A percentile compares a stretch with the other conserved stretches of the same genome.
Conservation (phyloP, 495 filamentous ascomycete species). For the Penicillium desertorum region DNA sequence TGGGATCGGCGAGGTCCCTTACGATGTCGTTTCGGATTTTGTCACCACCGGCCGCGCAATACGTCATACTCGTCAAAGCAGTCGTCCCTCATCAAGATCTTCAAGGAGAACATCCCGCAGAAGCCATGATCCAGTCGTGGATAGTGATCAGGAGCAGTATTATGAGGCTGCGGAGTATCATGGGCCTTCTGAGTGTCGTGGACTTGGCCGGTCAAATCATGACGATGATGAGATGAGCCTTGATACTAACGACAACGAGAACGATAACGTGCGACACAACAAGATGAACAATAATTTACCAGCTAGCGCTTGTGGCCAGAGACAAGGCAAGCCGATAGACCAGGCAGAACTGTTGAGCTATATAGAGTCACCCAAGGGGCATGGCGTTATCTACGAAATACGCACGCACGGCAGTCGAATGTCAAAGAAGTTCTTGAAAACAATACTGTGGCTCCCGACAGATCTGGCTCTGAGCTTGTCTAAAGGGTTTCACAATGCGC, state of each 20-base stretch:
- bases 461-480: conserved; percentile 76
- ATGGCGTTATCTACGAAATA: conserved; percentile 24
- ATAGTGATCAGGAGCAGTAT: background rate
- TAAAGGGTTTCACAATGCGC: conserved; percentile 83
- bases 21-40: conserved; percentile 64
- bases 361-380: conserved; percentile 1
- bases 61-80: conserved; percentile 55
- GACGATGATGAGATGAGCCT: conserved; percentile 5
- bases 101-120: conserved; percentile 9
- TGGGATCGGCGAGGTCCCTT: conserved; percentile 79
- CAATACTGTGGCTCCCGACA: conserved; percentile 73
- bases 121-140: background rate
- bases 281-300: background rate
- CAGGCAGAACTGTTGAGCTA: conserved; percentile 16
- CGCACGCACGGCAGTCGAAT: conserved; percentile 34
- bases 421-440: conserved; percentile 63
- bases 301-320: background rate
- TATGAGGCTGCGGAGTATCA: background rate
- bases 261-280: background rate
- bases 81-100: conserved; percentile 2
- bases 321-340: conserved; percentile 20
- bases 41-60: conserved; percentile 54
- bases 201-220: background rate
- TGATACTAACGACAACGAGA: background rate
- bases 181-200: background rate